Evolutionary conservation across 2,329 filamentous ascomycete genomes (phyloP).

Genomic region (Calonectria crousiana): DNA sequence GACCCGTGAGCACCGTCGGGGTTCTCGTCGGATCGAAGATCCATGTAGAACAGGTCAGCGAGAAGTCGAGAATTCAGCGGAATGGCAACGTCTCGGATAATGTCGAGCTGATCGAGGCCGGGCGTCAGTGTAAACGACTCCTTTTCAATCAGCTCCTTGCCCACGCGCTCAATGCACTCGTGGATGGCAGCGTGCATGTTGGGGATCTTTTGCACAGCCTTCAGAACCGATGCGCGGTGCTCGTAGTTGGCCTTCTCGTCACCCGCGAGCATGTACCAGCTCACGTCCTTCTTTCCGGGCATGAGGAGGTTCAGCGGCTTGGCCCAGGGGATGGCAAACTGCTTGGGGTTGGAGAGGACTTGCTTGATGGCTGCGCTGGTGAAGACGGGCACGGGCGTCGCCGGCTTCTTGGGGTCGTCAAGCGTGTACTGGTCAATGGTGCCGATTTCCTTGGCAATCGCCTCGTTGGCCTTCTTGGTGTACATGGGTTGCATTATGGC

Average conservation of each 20-base stretch:
- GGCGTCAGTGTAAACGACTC: constrained; percentile 52
- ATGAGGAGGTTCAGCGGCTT: constrained; percentile 48
- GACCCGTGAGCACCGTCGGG: constrained; percentile 60
- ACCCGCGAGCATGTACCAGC: constrained; percentile 55
- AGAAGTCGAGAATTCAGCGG: constrained; percentile 68
- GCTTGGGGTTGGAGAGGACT: constrained; percentile 46
- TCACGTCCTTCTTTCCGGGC: constrained; percentile 51
- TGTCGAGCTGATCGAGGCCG: constrained; percentile 55
- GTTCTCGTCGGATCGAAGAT: constrained; percentile 66
- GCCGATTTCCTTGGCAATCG: constrained; percentile 54
- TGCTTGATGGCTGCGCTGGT: constrained; percentile 47
- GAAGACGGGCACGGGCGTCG: constrained; percentile 43
- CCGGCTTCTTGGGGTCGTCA: constrained; percentile 52
- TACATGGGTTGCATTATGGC: constrained; percentile 61
- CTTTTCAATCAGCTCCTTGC: constrained; percentile 54
- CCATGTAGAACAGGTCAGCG: constrained; percentile 69
- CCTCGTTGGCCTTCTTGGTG: constrained; percentile 55
- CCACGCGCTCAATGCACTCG: constrained; percentile 49
- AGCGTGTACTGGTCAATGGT: constrained; percentile 46
- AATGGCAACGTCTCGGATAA: constrained; percentile 68
- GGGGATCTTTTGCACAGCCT: constrained; percentile 50
- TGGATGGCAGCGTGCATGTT: constrained; percentile 47
- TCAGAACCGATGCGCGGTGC: constrained; percentile 46
- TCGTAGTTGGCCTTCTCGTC: constrained; percentile 48
- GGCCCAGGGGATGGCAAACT: constrained; percentile 52